Conservation (phyloP, 768 basidiomycete species). For the Russula sp. region DNA sequence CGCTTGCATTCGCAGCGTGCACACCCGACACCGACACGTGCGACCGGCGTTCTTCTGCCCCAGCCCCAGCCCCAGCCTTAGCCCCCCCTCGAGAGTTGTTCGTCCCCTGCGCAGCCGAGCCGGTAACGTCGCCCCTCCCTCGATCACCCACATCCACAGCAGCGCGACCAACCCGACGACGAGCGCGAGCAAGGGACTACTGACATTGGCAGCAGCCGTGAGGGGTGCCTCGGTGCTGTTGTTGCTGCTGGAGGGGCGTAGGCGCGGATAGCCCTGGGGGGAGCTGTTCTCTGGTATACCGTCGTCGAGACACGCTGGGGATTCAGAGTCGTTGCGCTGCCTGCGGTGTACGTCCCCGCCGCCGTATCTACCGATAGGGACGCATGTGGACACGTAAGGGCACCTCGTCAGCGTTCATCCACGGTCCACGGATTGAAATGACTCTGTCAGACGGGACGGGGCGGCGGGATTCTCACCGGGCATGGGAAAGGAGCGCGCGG, state of each 20-base stretch:
- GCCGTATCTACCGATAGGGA: not conserved
- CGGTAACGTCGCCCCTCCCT: not conserved
- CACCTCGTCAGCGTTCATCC: not conserved
- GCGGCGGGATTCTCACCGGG: not conserved
- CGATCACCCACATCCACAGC: slow-evolving; percentile 9
- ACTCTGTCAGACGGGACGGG: not conserved
- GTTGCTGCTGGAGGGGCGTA: not conserved
- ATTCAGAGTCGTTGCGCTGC: not conserved
- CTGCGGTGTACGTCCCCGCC: not conserved
- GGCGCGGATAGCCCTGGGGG: not conserved
- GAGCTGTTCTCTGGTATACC: not conserved
- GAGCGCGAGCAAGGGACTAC: not conserved
- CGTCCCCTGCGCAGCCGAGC: not conserved
- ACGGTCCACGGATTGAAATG: too few species aligned
- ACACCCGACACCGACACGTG: slow-evolving; percentile 16
- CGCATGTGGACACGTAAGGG: not conserved
- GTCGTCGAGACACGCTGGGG: not conserved
- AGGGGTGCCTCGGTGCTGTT: not conserved
- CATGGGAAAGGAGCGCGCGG: not conserved
- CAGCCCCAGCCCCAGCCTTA: not conserved
- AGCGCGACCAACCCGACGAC: not conserved
- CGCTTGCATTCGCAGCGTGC: slow-evolving; percentile 12
- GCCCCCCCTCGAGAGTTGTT: not conserved
- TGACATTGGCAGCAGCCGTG: not conserved
- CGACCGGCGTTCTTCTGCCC: not conserved